Conservation (phyloP, 331 rosid species). For the Cucumis variabilis region DNA sequence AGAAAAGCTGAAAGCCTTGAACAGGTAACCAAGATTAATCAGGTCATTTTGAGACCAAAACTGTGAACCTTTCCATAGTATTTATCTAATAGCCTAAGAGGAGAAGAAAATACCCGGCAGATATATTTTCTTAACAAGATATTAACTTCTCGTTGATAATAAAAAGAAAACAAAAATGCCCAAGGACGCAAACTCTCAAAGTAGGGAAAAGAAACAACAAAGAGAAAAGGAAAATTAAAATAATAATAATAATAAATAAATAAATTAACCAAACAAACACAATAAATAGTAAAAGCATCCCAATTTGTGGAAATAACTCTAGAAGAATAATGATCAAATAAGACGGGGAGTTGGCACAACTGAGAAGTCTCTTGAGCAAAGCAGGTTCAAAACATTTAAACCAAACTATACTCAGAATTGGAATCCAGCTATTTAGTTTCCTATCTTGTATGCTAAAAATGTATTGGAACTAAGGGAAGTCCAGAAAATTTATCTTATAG, state of each 20-base stretch:
- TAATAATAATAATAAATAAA: neutral
- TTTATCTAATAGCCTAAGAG: neutral
- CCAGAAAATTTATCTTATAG: neutral
- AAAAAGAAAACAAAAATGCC: neutral
- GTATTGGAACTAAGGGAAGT: neutral
- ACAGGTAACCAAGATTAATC: neutral
- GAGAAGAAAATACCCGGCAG: neutral
- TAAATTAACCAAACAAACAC: neutral
- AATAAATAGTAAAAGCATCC: neutral
- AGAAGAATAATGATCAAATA: neutral
- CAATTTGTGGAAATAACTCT: slow-evolving; percentile 2
- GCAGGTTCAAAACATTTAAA: neutral
- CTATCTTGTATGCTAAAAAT: neutral
- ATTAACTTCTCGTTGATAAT: neutral
- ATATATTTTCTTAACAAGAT: neutral
- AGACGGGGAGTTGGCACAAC: neutral
- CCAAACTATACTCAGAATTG: neutral
- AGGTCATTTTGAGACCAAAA: slow-evolving; percentile 3
- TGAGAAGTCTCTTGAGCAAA: neutral
- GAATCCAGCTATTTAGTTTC: neutral
- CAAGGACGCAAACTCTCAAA: neutral
- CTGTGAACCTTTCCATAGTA: slow-evolving; percentile 13
- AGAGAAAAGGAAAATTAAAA: neutral
- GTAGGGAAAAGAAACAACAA: neutral
- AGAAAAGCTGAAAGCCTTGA: neutral